Conservation (phyloP, 768 basidiomycete species). For the Tremella yokohamensis region DNA sequence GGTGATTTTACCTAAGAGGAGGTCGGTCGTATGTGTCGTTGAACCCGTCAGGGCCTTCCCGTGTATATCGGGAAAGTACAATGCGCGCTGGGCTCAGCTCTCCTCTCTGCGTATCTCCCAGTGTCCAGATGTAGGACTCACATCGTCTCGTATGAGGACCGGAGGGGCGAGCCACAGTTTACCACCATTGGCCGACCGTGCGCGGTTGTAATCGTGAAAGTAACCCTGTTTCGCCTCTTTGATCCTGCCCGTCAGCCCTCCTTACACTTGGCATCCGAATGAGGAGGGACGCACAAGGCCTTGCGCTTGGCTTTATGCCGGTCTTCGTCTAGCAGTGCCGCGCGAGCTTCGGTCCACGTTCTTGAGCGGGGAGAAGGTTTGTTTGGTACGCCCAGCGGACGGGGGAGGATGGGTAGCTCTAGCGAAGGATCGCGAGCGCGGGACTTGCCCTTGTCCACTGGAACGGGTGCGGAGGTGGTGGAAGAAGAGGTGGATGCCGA, state of each 20-base stretch:
- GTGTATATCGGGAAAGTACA: conserved; percentile 82
- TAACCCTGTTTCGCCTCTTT: conserved; percentile 73
- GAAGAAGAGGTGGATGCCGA: not conserved
- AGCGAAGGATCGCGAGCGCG: not conserved
- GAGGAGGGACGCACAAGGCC: conserved; percentile 48
- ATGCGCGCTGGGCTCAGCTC: conserved; percentile 63
- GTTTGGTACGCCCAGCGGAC: conserved; percentile 74
- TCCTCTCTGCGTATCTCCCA: not conserved
- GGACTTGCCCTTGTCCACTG: conserved; percentile 4
- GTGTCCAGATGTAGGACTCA: conserved; percentile 52
- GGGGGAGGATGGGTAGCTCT: conserved; percentile 38
- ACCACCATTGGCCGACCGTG: conserved; percentile 70
- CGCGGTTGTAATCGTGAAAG: conserved; percentile 79
- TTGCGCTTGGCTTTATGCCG: conserved; percentile 65
- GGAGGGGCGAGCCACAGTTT: conserved; percentile 93
- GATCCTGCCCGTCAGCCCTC: conserved; percentile 52
- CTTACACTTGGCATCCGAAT: not conserved
- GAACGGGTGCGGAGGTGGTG: not conserved
- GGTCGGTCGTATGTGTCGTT: conserved; percentile 68
- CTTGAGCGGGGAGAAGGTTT: conserved; percentile 62
- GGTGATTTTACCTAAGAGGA: conserved; percentile 72
- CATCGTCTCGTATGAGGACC: conserved; percentile 84
- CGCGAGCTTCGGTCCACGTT: conserved; percentile 62
- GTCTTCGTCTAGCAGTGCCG: conserved; percentile 70
- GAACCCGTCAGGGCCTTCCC: conserved; percentile 64